Base-by-base conservation (phyloP, 2,329 filamentous ascomycete species). In the Trichoderma citrinoviride region DNA sequence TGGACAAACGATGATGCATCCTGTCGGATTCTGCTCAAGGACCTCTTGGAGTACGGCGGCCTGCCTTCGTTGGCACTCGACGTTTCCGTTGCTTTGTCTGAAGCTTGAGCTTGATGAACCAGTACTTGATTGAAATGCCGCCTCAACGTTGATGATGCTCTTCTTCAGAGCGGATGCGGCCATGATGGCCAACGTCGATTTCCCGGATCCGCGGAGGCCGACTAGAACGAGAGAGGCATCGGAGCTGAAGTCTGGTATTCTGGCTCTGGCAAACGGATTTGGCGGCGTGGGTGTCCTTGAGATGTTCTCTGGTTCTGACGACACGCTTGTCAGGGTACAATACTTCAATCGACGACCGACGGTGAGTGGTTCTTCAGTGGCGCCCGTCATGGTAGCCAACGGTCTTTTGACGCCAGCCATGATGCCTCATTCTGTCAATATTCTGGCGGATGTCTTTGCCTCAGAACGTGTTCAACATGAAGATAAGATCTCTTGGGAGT, bases 381-480 rank as follows among this genome's bases (percentile, higher is more conserved):
- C 43, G 44, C 8, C 44, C 58, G 37, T 44, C 49, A 62, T 54
- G 14, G 40, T 6, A 21, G 49, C 49, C 49, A 62, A 53, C 49
- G 58, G 53, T 54, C 58, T 62, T 23, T 62, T 62, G 10, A 62
- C 58, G 23, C 58, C 58, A n/a, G 58, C 58, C 58, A 62, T 62
- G 41, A 62, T 54, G 25, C 40, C 5, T 62, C 58, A 62, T 62
- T 37, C 49, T 44, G 58, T 6, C 25, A 21, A 25, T 25, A 37
- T 33, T 33, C 27, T 23, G 37, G 40, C 5, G 8, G 44, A 15
- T 54, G 14, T 17, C 25, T 54, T 14, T 14, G 12, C 8, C 10
- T 10, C 4, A 14, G 33, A 37, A 37, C 10, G 8, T 14, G 33
- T 37, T 37, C 8, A 37, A 12, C 8, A 37, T 37, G 33, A 14